A percentile compares a stretch with the other conserved stretches of the same genome.
phyloP scores from a whole-genome alignment of 805 yeast genomes.

The Sugiyamaella americana region DNA sequence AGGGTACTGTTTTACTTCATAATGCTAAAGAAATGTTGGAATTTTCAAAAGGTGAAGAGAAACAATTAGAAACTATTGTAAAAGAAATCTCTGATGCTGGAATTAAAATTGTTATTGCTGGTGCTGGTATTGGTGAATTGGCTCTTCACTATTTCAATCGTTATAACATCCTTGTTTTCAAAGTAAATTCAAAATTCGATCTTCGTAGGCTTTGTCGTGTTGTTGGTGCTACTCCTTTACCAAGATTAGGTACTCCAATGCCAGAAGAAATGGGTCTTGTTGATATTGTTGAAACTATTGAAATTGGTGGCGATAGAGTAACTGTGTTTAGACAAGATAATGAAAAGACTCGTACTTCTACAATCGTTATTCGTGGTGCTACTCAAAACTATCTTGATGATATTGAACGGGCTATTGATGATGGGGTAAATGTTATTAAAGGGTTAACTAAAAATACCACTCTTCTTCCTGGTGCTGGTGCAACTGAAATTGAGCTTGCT shows the following conservation, averaged over 20 bases:
- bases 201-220: constrained; percentile 90
- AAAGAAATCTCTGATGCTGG: constrained; percentile 81
- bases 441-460: constrained; percentile 77
- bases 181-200: constrained; percentile 91
- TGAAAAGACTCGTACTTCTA: constrained; percentile 71
- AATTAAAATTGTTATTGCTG: constrained; percentile 85
- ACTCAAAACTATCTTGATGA: constrained; percentile 91
- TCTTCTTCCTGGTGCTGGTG: constrained; percentile 94
- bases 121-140: constrained; percentile 86
- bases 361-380: constrained; percentile 93
- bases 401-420: constrained; percentile 94
- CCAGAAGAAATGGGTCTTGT: constrained; percentile 89
- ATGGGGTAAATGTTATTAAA: constrained; percentile 88
- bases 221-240: constrained; percentile 95
- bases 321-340: constrained; percentile 79
- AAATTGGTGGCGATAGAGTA: constrained; percentile 96
- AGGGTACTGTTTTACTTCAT: constrained; percentile 93
- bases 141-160: constrained; percentile 91
- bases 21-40: constrained; percentile 96
- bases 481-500: constrained; percentile 83
- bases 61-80: constrained; percentile 78
- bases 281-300: constrained; percentile 83
- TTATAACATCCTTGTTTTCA: constrained; percentile 74
- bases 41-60: constrained; percentile 94
- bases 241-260: constrained; percentile 89